phyloP scores from a whole-genome alignment of 768 basidiomycete genomes.

The Leccinum barrowsii region DNA sequence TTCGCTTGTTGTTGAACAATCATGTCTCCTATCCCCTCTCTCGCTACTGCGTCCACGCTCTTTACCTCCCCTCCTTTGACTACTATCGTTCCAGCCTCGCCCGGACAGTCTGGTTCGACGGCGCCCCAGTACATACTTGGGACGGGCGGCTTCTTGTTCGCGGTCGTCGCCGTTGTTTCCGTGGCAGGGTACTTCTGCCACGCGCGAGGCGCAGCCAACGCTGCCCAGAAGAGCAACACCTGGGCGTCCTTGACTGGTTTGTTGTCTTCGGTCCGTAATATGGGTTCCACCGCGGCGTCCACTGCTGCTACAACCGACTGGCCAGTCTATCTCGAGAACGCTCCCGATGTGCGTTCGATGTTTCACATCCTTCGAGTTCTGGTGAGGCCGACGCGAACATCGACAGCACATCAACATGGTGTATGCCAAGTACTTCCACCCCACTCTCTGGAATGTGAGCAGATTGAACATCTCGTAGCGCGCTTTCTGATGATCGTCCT shows the following conservation, averaged over 20 bases:
- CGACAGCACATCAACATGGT: conserved; percentile 19
- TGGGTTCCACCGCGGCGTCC: neutral
- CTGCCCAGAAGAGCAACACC: neutral
- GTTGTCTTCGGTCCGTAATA: conserved; percentile 8
- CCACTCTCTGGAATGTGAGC: conserved; percentile 19
- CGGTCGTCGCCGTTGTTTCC: conserved; percentile 9
- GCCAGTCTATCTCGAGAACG: conserved; percentile 9
- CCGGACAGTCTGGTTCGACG: neutral
- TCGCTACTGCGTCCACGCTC: conserved; percentile 5
- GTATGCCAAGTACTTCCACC: conserved; percentile 22
- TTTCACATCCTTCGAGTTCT: neutral
- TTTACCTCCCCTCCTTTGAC: conserved; percentile 2
- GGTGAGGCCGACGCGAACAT: neutral
- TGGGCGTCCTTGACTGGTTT: conserved; percentile 8
- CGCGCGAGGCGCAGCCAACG: neutral
- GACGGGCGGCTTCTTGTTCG: conserved; percentile 18
- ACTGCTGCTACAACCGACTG: neutral
- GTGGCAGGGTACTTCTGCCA: conserved; percentile 16
- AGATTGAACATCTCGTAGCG: neutral
- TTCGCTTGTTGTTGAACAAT: neutral
- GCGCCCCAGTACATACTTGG: conserved; percentile 2
- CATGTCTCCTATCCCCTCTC: conserved; percentile 19
- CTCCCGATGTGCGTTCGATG: conserved; percentile 5
- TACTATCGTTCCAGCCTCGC: neutral
- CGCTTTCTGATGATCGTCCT: neutral